Base-by-base conservation (phyloP, 768 basidiomycete species). In the Hygrocybe coccinea region DNA sequence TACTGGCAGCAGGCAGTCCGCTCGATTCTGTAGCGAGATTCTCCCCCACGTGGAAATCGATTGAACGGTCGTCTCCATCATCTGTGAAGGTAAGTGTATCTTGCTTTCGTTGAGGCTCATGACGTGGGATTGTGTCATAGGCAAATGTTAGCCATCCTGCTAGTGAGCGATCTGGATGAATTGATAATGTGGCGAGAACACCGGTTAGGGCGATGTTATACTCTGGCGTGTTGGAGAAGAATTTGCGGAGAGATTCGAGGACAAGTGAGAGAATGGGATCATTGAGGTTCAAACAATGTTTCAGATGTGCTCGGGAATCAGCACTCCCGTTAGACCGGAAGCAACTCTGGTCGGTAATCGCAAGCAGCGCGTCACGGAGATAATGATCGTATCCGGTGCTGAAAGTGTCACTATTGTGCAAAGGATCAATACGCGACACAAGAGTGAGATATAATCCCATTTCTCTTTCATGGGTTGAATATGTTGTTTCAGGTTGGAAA, bases 141-240 rank as follows among this genome's bases (percentile, higher is more conserved):
- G 77, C 78, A 64, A 89, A 90, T 1, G 91, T 86, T 45, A 97
- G 67, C 94, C 94, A 98, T 1, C 94, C 93, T 0, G 86, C 83
- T 22, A 97, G 74, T 1, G 89, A 91, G 6, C 94, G 81, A 65
- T 90, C 79, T 3, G 95, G 91, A 64, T 92, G 90, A n/a, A 85
- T 73, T 0, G 91, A 91, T 15, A 98, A 72, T 10, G 84, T 81
- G 2, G 90, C 84, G 34, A 97, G 71, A 3, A 86, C 82, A 19
- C 90, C 90, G 3, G 91, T 97, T 59, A 98, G 70, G 0, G 88
- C 87, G 52, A 98, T 82, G 66, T 98, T 98, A 68, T 80, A 83
- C 60, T 94, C 89, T 11, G 94, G 85, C 0, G 87, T 77, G 60
- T 95, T 92, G 12, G 82, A 81, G 69, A 97, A 91, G 77, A 97